phyloP scores from a whole-genome alignment of 2,329 filamentous ascomycete genomes.

The Fonsecaea nubica region DNA sequence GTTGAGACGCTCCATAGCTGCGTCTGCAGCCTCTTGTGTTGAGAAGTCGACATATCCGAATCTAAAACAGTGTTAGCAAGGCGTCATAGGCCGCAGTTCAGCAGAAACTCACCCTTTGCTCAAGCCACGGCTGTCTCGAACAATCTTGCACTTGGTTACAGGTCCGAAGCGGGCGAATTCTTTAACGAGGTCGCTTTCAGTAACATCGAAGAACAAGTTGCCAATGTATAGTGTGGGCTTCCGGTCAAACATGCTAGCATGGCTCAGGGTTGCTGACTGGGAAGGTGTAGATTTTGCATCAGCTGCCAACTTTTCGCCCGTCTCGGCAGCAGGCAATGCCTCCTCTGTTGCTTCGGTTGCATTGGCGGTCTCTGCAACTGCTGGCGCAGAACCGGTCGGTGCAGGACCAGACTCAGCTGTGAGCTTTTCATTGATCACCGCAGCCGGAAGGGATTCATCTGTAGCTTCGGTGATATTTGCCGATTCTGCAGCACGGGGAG shows the following conservation, averaged over 20 bases:
- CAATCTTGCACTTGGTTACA: slow-evolving; percentile 60
- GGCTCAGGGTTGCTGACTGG: not conserved
- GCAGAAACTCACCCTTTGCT: slow-evolving; percentile 68
- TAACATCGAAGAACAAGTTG: slow-evolving; percentile 74
- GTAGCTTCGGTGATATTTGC: slow-evolving; percentile 31
- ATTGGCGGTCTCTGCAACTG: slow-evolving; percentile 35
- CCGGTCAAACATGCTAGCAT: slow-evolving; percentile 39
- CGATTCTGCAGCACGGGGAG: slow-evolving; percentile 32
- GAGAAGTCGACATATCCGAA: slow-evolving; percentile 72
- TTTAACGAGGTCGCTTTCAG: slow-evolving; percentile 63
- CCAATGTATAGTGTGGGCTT: slow-evolving; percentile 67
- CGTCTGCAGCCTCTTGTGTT: slow-evolving; percentile 58
- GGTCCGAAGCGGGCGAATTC: slow-evolving; percentile 66
- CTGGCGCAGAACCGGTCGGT: slow-evolving; percentile 34
- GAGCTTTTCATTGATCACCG: slow-evolving; percentile 28
- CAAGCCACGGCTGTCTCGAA: slow-evolving; percentile 67
- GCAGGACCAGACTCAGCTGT: slow-evolving; percentile 19
- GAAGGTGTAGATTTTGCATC: not conserved
- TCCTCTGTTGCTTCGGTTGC: slow-evolving; percentile 32
- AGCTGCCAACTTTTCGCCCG: slow-evolving; percentile 22
- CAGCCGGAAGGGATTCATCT: slow-evolving; percentile 31
- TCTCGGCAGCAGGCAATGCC: slow-evolving; percentile 30
- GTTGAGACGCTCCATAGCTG: slow-evolving; percentile 65
- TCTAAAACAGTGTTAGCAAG: slow-evolving; percentile 48
- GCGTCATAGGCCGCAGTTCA: not conserved